These are phyloP conservation scores for Musa balbisiana DNA, from an alignment of 202 grass and related monocot species.

Conservation along the genomic window DNA sequence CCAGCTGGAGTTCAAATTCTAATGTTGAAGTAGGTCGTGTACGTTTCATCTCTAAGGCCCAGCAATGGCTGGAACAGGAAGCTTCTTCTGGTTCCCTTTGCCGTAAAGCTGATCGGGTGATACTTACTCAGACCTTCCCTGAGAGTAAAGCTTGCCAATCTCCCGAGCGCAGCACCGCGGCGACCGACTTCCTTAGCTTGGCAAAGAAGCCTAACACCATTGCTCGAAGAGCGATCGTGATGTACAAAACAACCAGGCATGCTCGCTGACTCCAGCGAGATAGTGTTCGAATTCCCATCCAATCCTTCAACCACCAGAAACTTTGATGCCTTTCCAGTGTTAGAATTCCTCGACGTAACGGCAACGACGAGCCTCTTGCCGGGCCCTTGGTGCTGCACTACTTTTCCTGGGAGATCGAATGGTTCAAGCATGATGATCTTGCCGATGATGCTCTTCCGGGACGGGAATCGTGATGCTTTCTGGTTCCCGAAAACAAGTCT, in stretches of 20 bases:
- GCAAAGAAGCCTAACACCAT: slow-evolving; percentile 39
- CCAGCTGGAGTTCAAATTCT: slow-evolving; percentile 22
- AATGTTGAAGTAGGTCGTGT: slow-evolving; percentile 79
- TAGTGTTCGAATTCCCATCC: slow-evolving; percentile 30
- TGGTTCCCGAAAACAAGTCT: slow-evolving; percentile 24
- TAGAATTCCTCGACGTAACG: background rate
- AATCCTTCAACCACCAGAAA: slow-evolving; percentile 47
- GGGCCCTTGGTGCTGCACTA: slow-evolving; percentile 14
- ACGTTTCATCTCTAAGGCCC: slow-evolving; percentile 72
- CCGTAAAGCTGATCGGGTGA: slow-evolving; percentile 57
- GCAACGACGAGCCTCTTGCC: slow-evolving; percentile 32
- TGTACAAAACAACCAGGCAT: slow-evolving; percentile 46
- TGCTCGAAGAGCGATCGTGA: slow-evolving; percentile 26
- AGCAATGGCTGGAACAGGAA: slow-evolving; percentile 73
- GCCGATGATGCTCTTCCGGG: background rate
- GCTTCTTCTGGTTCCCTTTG: slow-evolving; percentile 38
- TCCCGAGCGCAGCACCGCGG: slow-evolving; percentile 29
- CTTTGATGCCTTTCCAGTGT: slow-evolving; percentile 23
- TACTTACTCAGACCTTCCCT: slow-evolving; percentile 43
- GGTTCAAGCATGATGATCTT: slow-evolving; percentile 43
- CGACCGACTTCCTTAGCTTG: background rate
- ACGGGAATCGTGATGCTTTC: background rate
- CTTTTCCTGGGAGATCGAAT: slow-evolving; percentile 57
- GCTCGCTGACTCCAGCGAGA: slow-evolving; percentile 47
- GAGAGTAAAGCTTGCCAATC: slow-evolving; percentile 46